Evolutionary conservation across 2,329 filamentous ascomycete species (phyloP), one percentile per base, ranked within the genome.

Genomic region (Mycocentrospora acerina): DNA sequence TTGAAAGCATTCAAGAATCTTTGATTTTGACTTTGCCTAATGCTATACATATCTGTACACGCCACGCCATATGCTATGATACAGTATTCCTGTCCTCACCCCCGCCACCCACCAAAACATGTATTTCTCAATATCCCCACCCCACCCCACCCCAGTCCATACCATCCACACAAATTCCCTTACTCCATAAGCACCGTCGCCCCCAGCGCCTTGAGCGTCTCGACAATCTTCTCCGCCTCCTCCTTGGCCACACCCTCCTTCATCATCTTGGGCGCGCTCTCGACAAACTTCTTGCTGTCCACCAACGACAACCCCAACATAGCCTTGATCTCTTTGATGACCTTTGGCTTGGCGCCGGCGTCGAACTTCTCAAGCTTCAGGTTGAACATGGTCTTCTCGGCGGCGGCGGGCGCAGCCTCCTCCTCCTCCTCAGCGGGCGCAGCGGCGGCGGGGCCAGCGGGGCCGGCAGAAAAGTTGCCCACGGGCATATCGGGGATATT

Each of bases 271-370:
- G 93, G 93, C 57, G 88, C 90, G 66, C 88, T 89, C 80, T 99
- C 93, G 54, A 98, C 93, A 64, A 99, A 99, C 79, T 99, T 99
- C 86, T 99, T 99, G 75, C 88, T 95, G 73, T 99, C 93, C 57
- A 99, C 94, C 76, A 99, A 80, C 69, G 88, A 94, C 66, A 98
- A 74, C 29, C 93, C 93, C 45, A 99, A 77, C 82, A 98, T 79
- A 64, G 82, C 84, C 83, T 99, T 99, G 76, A 99, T 81, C 78
- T 99, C 93, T 82, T 99, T 99, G 80, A 98, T 99, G 62, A 98
- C 78, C 86, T 99, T 99, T 62, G 94, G 90, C 79, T 99, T 99
- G 52, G 91, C 76, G 34, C 74, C 79, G 18, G 90, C 79, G 36
- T 98, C 94, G 68, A 97, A 94, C 24, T 85, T 86, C 71, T 88